Conservation (phyloP, 2,329 filamentous ascomycete genomes). For the Meredithiella fracta region DNA sequence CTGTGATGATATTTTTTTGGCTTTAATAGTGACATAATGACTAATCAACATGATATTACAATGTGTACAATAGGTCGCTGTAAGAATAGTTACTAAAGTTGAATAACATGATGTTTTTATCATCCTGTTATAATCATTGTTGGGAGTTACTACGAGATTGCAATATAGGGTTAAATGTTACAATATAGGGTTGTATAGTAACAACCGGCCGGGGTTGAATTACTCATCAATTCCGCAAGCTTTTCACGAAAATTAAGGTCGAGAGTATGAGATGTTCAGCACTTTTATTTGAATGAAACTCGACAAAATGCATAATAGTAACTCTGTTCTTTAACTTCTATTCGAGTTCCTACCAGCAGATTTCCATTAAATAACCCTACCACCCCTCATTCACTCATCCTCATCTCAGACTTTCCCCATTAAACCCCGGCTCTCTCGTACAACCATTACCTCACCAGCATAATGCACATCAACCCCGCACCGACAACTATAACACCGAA, state of each 20-base stretch:
- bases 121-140: no score
- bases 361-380: no score
- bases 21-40: background rate
- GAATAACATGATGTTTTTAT: background rate
- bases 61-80: no score
- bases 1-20: background rate
- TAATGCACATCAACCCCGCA: slow-evolving; percentile 11
- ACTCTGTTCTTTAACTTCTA: no score
- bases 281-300: background rate
- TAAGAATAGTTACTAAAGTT: background rate
- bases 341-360: no score
- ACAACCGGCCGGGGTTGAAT: background rate
- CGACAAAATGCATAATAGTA: background rate
- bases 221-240: background rate
- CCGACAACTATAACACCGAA: slow-evolving; percentile 5
- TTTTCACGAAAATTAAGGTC: background rate
- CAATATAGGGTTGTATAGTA: background rate
- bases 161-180: background rate
- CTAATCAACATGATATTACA: no score
- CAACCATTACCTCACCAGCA: background rate
- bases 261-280: background rate
- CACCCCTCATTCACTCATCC: background rate
- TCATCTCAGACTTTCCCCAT: background rate
- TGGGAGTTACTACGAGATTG: background rate
- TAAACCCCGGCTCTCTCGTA: background rate